These are phyloP conservation scores for Haematococcus lacustris DNA, from an alignment of 139 green algal species.

Conservation along the genomic window DNA sequence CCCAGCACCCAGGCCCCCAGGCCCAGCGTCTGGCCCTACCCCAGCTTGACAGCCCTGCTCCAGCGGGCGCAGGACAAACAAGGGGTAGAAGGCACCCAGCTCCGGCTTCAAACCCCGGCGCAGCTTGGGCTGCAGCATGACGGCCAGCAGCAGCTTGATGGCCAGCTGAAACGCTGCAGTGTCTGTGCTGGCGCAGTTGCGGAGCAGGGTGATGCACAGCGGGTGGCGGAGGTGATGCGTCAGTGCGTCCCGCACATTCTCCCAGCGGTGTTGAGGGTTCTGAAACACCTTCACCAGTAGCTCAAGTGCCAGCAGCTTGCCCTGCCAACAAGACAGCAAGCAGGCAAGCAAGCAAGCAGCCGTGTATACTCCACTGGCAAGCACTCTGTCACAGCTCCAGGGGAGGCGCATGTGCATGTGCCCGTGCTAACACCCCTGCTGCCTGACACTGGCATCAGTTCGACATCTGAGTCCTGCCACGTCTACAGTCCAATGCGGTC, in stretches of 20 bases:
- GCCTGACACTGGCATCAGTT: too few species aligned
- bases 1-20: too few species aligned
- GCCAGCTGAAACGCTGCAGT: conserved; percentile 41
- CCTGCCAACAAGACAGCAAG: too few species aligned
- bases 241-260: conserved; percentile 54
- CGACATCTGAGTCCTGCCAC: too few species aligned
- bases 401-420: too few species aligned
- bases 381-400: too few species aligned
- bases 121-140: conserved; percentile 49
- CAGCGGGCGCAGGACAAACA: conserved; percentile 77
- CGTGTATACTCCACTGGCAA: too few species aligned
- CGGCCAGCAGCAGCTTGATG: conserved; percentile 36
- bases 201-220: conserved; percentile 75
- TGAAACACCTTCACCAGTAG: conserved; percentile 76
- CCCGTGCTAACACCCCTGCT: too few species aligned
- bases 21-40: too few species aligned
- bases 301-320: conserved; percentile 90
- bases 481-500: too few species aligned
- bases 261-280: conserved; percentile 61
- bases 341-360: too few species aligned
- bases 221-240: conserved; percentile 70
- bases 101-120: conserved; percentile 64
- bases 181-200: conserved; percentile 58
- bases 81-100: conserved; percentile 82
- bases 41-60: conserved; percentile 53